Evolutionary conservation across 2,329 filamentous ascomycete genomes (phyloP), one percentile per base, ranked within the genome.

Genomic region (Diplocarpon rosae): DNA sequence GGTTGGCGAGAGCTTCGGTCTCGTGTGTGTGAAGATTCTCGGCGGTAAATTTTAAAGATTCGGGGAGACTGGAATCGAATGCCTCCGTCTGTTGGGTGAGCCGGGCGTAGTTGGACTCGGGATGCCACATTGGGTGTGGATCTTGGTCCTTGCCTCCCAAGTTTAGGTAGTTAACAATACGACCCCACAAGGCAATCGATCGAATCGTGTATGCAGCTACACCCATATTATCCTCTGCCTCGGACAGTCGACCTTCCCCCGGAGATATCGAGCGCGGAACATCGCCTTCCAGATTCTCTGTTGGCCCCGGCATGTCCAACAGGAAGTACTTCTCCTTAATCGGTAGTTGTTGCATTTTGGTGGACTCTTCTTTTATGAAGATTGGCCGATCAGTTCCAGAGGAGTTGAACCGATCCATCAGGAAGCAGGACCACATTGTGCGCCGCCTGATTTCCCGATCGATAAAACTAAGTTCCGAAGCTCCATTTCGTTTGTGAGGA

Each of bases 331-430:
- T 80, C 62, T 98, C 92, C 60, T 85, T 89, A 56, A 95, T 85
- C 0, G 92, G 92, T 17, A 98, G 67, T 52, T 92, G 67, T 52
- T 92, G 90, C 13, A 95, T 86, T 54, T 87, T 82, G 49, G 96
- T 75, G 44, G 85, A 86, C 53, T 92, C 85, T 62, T 95, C 88
- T 53, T 85, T 83, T 43, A 95, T 83, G 55, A 95, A 95, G 42
- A 87, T 85, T 15, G 92, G 92, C 31, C 90, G 76, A 57, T 95
- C 89, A 2, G 87, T 93, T 1, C 92, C 90, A 1, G 89, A 95
- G 0, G 90, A 95, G 64, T 93, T 95, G 69, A 95, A 95, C 0
- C 90, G 80, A 62, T 98, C 92, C 89, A 96, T 95, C 45, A 95
- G 65, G 59, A 95, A 95, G 61, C 90, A 96, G 11, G 89, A 85